phyloP scores from a whole-genome alignment of 2,329 filamentous ascomycete genomes.

The Hortaea werneckii region DNA sequence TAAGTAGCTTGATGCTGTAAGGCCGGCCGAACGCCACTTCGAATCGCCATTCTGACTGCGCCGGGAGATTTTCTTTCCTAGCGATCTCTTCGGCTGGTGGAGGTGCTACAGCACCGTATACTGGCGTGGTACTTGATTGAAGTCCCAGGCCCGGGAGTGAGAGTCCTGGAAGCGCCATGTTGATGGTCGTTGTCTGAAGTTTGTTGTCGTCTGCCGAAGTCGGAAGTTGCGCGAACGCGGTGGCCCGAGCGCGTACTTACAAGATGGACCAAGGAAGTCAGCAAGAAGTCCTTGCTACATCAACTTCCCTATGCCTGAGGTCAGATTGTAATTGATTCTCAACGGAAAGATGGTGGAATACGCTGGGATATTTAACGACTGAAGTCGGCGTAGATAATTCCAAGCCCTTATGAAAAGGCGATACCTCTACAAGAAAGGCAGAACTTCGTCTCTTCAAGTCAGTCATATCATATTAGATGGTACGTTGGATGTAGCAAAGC shows the following conservation, averaged over 20 bases:
- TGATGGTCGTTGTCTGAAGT: neutral
- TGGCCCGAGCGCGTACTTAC: neutral
- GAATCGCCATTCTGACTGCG: slow-evolving; percentile 38
- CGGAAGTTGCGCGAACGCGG: neutral
- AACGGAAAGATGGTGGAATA: no score
- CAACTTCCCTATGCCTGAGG: neutral
- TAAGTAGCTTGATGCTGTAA: slow-evolving; percentile 50
- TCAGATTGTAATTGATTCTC: no score
- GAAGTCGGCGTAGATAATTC: no score
- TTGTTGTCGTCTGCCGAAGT: neutral
- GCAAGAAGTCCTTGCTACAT: neutral
- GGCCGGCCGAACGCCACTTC: slow-evolving; percentile 25
- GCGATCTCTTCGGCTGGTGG: slow-evolving; percentile 13
- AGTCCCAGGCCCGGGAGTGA: slow-evolving; percentile 30
- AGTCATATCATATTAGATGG: no score
- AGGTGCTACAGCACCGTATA: slow-evolving; percentile 10
- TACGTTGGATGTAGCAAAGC: no score
- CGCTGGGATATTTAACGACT: no score
- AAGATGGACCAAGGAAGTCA: neutral
- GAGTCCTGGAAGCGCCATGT: slow-evolving; percentile 36
- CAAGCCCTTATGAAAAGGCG: no score
- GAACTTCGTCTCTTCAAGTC: no score
- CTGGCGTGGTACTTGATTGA: slow-evolving; percentile 6
- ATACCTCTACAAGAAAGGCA: no score
- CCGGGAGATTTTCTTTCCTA: slow-evolving; percentile 32